Percentiles rank a stretch among this genome's conserved stretches.
Evolutionary conservation across 208 protist species (phyloP).

Genomic region (Wallacemonas sp.): DNA sequence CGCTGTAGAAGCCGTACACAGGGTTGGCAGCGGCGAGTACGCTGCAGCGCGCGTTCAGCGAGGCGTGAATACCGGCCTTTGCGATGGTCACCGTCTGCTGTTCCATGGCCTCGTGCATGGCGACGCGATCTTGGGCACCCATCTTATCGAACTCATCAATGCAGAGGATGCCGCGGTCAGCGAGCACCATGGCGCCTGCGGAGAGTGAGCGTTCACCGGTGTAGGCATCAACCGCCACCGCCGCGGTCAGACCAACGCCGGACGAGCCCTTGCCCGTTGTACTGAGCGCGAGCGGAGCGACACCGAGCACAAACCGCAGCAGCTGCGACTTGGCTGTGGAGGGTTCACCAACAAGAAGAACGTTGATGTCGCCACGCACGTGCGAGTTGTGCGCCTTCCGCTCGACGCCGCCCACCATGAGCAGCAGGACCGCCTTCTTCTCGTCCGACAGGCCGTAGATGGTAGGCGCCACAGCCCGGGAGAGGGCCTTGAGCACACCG

Average conservation of each 20-base stretch:
- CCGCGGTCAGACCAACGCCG: conserved; percentile 99
- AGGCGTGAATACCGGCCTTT: conserved; percentile 99
- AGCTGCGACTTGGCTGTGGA: conserved; percentile 99
- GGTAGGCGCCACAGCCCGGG: conserved; percentile 96
- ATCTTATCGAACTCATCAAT: conserved; percentile 99
- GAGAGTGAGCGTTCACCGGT: conserved; percentile 96
- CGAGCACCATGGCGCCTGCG: conserved; percentile 99
- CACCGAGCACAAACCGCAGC: conserved; percentile 96
- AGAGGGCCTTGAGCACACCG: conserved; percentile 76
- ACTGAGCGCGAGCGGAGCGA: conserved; percentile 96
- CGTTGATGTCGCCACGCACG: conserved; percentile 99
- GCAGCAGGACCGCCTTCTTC: conserved; percentile 96
- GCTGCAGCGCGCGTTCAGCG: conserved; percentile 98
- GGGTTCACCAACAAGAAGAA: conserved; percentile 99
- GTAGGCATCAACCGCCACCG: conserved; percentile 96
- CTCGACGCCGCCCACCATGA: conserved; percentile 97
- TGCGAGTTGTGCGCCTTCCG: conserved; percentile 92
- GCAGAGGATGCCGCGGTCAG: conserved; percentile 98
- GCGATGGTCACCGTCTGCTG: conserved; percentile 99
- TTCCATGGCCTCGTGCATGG: conserved; percentile 99
- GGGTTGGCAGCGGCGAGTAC: conserved; percentile 99
- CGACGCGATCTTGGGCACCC: conserved; percentile 94
- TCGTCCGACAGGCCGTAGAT: conserved; percentile 98
- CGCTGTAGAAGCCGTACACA: conserved; percentile 98
- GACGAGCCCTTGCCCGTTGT: conserved; percentile 98